Percentiles rank a stretch among this genome's conserved stretches.
Conservation (phyloP, 148 eudicot genomes). For the Vaccinium myrtillus region DNA sequence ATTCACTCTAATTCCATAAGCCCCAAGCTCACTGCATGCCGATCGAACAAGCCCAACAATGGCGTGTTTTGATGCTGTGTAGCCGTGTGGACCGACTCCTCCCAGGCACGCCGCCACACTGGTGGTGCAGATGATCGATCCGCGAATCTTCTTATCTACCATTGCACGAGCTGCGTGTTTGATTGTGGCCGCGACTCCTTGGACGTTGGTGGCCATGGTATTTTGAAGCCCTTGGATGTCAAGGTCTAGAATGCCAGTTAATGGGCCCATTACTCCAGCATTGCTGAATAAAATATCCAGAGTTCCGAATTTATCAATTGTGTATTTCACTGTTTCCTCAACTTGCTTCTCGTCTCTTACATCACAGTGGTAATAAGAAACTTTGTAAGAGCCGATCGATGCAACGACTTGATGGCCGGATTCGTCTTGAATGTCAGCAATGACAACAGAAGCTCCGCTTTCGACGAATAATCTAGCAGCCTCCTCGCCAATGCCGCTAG, state of each 20-base stretch:
- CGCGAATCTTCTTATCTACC: slow-evolving; percentile 45
- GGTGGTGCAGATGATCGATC: slow-evolving; percentile 66
- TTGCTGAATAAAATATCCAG: slow-evolving; percentile 2
- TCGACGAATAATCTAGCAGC: slow-evolving; percentile 16
- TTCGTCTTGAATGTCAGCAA: slow-evolving; percentile 60
- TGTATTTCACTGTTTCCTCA: slow-evolving; percentile 30
- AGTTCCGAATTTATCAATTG: slow-evolving; percentile 37
- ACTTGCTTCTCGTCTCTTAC: slow-evolving; percentile 58
- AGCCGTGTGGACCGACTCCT: slow-evolving; percentile 59
- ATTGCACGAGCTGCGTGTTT: slow-evolving; percentile 65
- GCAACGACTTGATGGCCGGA: slow-evolving; percentile 32
- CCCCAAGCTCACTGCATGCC: slow-evolving; percentile 70
- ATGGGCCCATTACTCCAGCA: neutral
- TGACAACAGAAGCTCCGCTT: slow-evolving; percentile 43
- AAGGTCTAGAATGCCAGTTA: neutral
- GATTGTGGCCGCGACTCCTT: slow-evolving; percentile 53
- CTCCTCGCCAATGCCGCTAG: slow-evolving; percentile 23
- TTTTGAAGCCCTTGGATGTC: neutral
- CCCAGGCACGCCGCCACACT: slow-evolving; percentile 54
- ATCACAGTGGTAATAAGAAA: slow-evolving; percentile 50
- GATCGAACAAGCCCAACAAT: slow-evolving; percentile 61
- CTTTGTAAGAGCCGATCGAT: slow-evolving; percentile 31
- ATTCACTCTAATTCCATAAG: slow-evolving; percentile 70
- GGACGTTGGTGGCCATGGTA: slow-evolving; percentile 25
- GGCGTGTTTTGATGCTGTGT: slow-evolving; percentile 68